These are phyloP conservation scores for Ophiocordyceps camponoti-rufipedis DNA, from an alignment of 2,329 filamentous ascomycete species.

Conservation along the genomic window DNA sequence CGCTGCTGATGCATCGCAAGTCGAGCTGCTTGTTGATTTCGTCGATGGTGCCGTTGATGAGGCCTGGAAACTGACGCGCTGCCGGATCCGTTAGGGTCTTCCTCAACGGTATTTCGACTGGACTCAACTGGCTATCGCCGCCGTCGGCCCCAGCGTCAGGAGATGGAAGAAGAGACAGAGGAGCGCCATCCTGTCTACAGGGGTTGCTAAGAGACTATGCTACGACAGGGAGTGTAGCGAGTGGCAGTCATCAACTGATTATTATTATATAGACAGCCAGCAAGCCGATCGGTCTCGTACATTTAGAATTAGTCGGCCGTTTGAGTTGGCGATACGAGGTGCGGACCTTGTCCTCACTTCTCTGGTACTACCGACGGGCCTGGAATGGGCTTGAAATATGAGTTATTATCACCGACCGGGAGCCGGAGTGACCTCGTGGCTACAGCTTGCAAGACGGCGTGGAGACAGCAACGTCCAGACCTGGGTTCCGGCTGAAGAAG, in stretches of 20 bases:
- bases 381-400: no score
- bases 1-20: background rate
- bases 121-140: background rate
- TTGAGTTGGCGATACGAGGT: no score
- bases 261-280: no score
- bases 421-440: no score
- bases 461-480: conserved; percentile 18
- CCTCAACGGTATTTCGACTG: background rate
- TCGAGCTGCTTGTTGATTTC: background rate
- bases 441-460: no score
- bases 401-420: no score
- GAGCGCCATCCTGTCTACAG: background rate
- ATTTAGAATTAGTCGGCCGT: no score
- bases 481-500: conserved; percentile 28
- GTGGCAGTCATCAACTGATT: no score
- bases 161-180: background rate
- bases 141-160: background rate
- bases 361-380: no score
- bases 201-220: background rate
- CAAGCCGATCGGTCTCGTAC: no score
- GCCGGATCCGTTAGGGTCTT: background rate
- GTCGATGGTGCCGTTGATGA: background rate
- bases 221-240: no score
- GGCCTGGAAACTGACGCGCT: background rate
- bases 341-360: no score